A percentile compares a stretch with the other conserved stretches of the same genome.
Evolutionary conservation across 495 filamentous ascomycete genomes (phyloP).

Genomic region (Margaritispora aquatica): DNA sequence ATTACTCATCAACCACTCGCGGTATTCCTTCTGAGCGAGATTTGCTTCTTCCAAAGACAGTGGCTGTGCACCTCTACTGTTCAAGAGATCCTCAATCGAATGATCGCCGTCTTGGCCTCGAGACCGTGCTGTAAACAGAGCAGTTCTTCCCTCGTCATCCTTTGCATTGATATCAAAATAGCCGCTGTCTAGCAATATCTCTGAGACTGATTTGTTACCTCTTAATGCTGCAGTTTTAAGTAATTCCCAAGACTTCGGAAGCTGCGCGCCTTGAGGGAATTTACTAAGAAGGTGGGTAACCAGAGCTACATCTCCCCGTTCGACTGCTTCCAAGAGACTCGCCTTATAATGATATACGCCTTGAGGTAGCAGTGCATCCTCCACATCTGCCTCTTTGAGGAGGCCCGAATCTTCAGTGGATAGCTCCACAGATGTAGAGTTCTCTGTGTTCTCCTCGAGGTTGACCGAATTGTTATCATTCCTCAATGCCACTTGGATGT

Average conservation of each 20-base stretch:
- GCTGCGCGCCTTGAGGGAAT: not conserved
- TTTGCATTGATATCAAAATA: not conserved
- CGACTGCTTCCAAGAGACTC: not conserved
- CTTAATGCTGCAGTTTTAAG: not conserved
- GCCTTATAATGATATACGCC: not conserved
- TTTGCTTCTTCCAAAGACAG: not conserved
- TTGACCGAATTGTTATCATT: no score
- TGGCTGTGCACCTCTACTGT: not conserved
- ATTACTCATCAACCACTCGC: not conserved
- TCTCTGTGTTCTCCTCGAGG: no score
- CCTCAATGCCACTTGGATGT: no score
- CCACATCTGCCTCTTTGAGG: no score
- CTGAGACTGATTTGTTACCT: not conserved
- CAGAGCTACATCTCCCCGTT: not conserved
- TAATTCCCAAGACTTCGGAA: not conserved
- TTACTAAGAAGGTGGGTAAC: not conserved
- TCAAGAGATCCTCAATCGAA: not conserved
- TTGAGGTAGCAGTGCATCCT: not conserved
- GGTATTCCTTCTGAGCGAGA: not conserved
- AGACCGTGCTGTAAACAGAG: not conserved
- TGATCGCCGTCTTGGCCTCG: not conserved
- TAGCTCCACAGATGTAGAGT: no score
- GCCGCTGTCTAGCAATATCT: not conserved
- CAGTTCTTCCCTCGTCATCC: not conserved
- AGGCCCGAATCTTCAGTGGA: no score